Conservation (phyloP, 371 early-diverging fungal genomes). For the Coemansia sp. region DNA sequence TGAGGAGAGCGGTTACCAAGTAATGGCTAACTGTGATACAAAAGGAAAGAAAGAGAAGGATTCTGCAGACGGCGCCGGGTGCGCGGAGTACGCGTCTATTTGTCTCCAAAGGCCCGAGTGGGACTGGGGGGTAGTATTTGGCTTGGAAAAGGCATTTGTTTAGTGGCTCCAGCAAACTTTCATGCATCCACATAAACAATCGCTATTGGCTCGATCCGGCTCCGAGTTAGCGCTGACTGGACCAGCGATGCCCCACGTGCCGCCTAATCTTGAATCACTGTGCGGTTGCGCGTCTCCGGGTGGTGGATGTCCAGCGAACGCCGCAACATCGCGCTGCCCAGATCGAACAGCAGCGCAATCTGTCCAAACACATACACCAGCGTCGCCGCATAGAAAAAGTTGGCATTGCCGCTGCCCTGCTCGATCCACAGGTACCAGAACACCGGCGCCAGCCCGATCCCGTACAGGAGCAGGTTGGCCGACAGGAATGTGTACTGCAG, state of each 20-base stretch:
- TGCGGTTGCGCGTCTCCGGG: conserved; percentile 61
- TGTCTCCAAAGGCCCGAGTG: too few relatives aligned
- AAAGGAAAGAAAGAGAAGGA: neutral
- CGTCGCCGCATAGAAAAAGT: conserved; percentile 96
- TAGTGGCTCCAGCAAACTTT: neutral
- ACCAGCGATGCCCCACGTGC: neutral
- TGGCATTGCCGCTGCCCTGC: conserved; percentile 93
- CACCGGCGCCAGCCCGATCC: conserved; percentile 78
- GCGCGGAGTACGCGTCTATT: too few relatives aligned
- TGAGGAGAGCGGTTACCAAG: neutral
- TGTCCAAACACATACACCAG: conserved; percentile 86
- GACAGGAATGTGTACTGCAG: conserved; percentile 60
- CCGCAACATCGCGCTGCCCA: conserved; percentile 69
- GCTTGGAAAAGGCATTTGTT: neutral
- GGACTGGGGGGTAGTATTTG: neutral
- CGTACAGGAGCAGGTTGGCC: conserved; percentile 66
- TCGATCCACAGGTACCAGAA: conserved; percentile 95
- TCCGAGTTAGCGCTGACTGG: too few relatives aligned
- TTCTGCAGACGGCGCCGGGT: neutral
- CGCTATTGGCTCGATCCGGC: too few relatives aligned
- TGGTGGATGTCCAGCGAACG: conserved; percentile 75
- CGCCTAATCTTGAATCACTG: conserved; percentile 60
- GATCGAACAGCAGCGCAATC: conserved; percentile 77
- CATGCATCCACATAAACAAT: neutral
- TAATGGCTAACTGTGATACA: neutral